Evolutionary conservation across 2,329 filamentous ascomycete genomes (phyloP), one percentile per base, ranked within the genome.

Genomic region (Teratosphaeria destructans): DNA sequence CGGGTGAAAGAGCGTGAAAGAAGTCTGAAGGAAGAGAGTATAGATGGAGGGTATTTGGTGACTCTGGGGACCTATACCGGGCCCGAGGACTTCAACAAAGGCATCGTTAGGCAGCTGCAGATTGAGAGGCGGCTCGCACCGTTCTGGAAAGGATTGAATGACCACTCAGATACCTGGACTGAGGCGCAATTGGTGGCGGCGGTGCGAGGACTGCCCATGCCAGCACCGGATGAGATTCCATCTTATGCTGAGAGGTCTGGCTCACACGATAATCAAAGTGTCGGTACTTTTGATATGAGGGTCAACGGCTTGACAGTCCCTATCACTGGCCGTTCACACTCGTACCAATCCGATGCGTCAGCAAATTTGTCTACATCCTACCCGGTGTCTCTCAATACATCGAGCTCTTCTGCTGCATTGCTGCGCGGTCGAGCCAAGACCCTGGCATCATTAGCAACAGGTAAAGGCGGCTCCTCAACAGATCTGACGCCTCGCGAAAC

Each of bases 161-260:
- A 97, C 73, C 90, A 94, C 73, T 87, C 86, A 16, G 83, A 89
- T 26, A 88, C 84, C 57, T 99, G 94, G 94, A 88, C 90, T 12
- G 94, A 99, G 70, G 86, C 94, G 74, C 94, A 99, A 74, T 84
- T 99, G n/a, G 85, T 96, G 67, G 91, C 93, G 60, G 91, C 90
- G 27, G 94, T 88, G 56, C 85, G 90, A 69, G 92, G 90, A 23
- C 81, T 95, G 59, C 84, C 89, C 3, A 85, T 97, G 56, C 94
- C 94, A 12, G 82, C 89, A 7, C 84, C 93, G 54, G 91, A 96
- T 73, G 85, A 92, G 67, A 85, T 90, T 2, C 89, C 90, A 4
- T 83, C 87, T 5, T 39, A 56, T 16, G 76, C 84, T 63, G 64
- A 81, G 80, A 66, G 79, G 77, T 69, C 74, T 23, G 60, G 52